Evolutionary conservation across 805 yeast genomes (phyloP).

Genomic region (Debaryomyces prosopidis): DNA sequence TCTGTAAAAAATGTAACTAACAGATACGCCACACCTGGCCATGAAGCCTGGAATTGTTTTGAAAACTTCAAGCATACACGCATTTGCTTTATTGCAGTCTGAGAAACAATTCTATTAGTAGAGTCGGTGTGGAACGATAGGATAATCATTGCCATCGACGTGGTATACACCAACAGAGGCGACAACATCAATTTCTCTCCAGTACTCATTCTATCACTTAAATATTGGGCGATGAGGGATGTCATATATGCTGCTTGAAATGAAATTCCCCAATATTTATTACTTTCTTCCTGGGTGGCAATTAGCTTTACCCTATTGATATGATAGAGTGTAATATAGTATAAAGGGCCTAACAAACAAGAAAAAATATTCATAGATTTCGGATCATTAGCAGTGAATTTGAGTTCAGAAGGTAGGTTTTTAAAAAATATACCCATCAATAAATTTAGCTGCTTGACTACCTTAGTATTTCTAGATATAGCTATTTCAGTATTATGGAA

Average conservation of each 20-base stretch:
- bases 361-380: conserved; percentile 55
- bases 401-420: conserved; percentile 60
- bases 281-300: conserved; percentile 41
- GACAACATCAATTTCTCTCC: conserved; percentile 5
- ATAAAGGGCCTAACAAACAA: conserved; percentile 63
- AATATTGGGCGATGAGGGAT: conserved; percentile 57
- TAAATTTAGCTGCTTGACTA: conserved; percentile 69
- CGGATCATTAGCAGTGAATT: conserved; percentile 57
- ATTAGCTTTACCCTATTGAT: conserved; percentile 58
- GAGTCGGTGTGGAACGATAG: conserved; percentile 10
- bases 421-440: conserved; percentile 77
- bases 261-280: conserved; percentile 79
- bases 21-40: conserved; percentile 11
- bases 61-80: conserved; percentile 6
- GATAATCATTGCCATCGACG: conserved; percentile 7
- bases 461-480: conserved; percentile 41
- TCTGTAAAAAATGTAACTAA: conserved; percentile 7
- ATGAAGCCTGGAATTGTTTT: conserved; percentile 4
- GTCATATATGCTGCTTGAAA: conserved; percentile 81
- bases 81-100: conserved; percentile 9
- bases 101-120: conserved; percentile 8
- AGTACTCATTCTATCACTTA: conserved; percentile 38
- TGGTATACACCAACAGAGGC: conserved; percentile 5
- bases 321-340: conserved; percentile 70
- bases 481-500: conserved; percentile 38